A percentile compares a stretch with the other conserved stretches of the same genome.
These are phyloP conservation scores for Talaromyces funiculosus DNA, from an alignment of 2,329 filamentous ascomycete genomes.

Conservation along the genomic window DNA sequence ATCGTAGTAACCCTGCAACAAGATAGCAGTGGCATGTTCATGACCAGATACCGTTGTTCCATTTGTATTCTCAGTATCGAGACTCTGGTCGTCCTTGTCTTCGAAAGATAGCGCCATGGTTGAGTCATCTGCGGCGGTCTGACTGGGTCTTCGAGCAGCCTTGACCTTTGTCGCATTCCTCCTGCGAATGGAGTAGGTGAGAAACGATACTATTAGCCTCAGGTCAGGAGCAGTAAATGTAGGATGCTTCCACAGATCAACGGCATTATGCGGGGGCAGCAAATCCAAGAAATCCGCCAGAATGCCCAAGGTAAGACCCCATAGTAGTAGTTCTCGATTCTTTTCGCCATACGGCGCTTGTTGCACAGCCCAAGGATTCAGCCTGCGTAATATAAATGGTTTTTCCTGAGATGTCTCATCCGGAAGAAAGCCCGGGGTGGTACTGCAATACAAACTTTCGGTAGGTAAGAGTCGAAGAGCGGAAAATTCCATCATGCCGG, in stretches of 20 bases:
- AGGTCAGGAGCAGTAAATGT: conserved; percentile 62
- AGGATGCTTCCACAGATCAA: conserved; percentile 61
- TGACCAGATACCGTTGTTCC: conserved; percentile 14
- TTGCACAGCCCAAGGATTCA: conserved; percentile 25
- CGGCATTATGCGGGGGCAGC: conserved; percentile 57
- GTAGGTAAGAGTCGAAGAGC: conserved; percentile 59
- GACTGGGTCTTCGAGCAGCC: conserved; percentile 26
- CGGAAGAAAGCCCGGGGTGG: conserved; percentile 47
- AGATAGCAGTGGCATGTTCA: conserved; percentile 35
- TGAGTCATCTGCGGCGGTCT: conserved; percentile 29
- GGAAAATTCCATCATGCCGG: conserved; percentile 64
- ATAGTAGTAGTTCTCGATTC: conserved; percentile 53
- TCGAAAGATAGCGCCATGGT: conserved; percentile 29
- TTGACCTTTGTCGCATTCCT: conserved; percentile 41
- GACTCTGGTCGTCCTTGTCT: conserved; percentile 7
- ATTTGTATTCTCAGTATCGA: not conserved
- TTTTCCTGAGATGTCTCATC: conserved; percentile 18
- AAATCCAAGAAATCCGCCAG: conserved; percentile 63
- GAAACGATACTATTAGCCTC: conserved; percentile 52
- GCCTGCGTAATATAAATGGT: conserved; percentile 20
- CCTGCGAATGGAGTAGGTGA: conserved; percentile 55
- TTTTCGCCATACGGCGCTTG: conserved; percentile 25
- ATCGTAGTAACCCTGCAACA: conserved; percentile 42
- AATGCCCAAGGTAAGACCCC: conserved; percentile 64
- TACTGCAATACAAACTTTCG: conserved; percentile 54